Evolutionary conservation across 371 early-diverging fungal species (phyloP).

Genomic region (Saksenaea oblongispora): DNA sequence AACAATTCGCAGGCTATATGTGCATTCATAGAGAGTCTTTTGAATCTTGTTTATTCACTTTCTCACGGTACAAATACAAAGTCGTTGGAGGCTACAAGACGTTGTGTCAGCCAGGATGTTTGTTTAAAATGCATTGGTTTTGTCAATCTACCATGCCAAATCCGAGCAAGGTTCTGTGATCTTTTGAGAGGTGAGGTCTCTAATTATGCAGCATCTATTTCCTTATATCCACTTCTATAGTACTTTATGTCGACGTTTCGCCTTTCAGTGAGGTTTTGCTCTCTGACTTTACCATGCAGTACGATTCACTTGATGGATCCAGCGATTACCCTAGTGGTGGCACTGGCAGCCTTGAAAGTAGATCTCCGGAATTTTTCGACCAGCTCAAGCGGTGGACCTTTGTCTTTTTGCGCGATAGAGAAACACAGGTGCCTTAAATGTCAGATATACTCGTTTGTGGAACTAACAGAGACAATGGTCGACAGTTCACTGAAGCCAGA

Average conservation of each 20-base stretch:
- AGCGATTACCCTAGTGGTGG: constrained; percentile 30
- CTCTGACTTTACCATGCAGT: constrained; percentile 34
- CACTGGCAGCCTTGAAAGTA: constrained; percentile 15
- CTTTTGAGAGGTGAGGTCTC: constrained; percentile 36
- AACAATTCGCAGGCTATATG: constrained; percentile 9
- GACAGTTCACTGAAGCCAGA: constrained; percentile 22
- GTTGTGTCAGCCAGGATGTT: constrained; percentile 32
- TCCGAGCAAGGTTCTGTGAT: constrained; percentile 46
- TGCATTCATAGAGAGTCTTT: constrained; percentile 15
- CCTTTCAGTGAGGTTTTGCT: constrained; percentile 28
- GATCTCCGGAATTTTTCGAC: constrained; percentile 26
- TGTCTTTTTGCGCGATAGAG: constrained; percentile 25
- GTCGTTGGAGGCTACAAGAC: constrained; percentile 12
- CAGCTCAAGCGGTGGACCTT: constrained; percentile 30
- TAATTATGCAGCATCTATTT: background rate
- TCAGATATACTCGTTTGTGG: background rate
- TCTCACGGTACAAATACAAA: constrained; percentile 19
- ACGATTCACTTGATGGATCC: constrained; percentile 16
- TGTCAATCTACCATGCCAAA: constrained; percentile 30
- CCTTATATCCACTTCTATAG: constrained; percentile 10
- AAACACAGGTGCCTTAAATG: constrained; percentile 19
- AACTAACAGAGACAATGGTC: background rate
- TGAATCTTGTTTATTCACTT: constrained; percentile 27
- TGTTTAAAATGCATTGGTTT: constrained; percentile 43
- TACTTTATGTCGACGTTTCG: constrained; percentile 25